Base-by-base conservation (phyloP, 352 stramenopile genomes). In the Globisporangium cylindrosporum region DNA sequence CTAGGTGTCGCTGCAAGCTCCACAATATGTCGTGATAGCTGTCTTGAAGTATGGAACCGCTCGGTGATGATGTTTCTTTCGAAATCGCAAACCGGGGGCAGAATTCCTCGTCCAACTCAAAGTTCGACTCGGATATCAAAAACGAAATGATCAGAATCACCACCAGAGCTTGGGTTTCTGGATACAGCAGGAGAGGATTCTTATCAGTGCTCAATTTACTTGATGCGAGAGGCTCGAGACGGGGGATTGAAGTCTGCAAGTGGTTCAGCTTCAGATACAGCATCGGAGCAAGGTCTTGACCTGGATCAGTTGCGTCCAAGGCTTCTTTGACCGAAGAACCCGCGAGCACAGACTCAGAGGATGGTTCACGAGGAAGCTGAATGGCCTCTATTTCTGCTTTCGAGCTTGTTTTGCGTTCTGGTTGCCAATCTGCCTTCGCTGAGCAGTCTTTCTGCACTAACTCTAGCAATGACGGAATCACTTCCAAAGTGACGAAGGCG, bases 1-100 rank as follows among this genome's bases (percentile, higher is more conserved):
- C 55, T 29, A 82, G 75, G 36, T 85, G 78, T 12, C 74, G 73
- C 51, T 91, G 82, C 0, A 91, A 55, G 1, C 41, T 74, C 70
- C 75, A 80, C 27, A 91, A 65, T 29, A 91, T 38, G 25, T 88
- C 79, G 2, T 36, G 61, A 18, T 49, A 43, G 46, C 8, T 46
- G 25, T 6, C 20, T 51, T 59, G 54, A 38, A 59, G 15, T 8
- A 2, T 43, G 25, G 15, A 24, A 12, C 12, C 43, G 20, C 1
- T 62, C 22, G 24, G 53, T 3, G 15, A 10, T 64, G 56, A 10
- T 66, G 56, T 14, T 25, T 15, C n/a, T 25, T 15, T 20, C 0
- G 78, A 25, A 34, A 81, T 71, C 38, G 69, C 78, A 36, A 81
- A 73, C 2, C 78, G 78, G 10, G 74, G 73, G 36, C 78, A 84